Percentiles rank a stretch among this genome's conserved stretches.
These are phyloP conservation scores for Aristolochia contorta DNA, from an alignment of 164 flowering plant genomes.

Conservation along the genomic window DNA sequence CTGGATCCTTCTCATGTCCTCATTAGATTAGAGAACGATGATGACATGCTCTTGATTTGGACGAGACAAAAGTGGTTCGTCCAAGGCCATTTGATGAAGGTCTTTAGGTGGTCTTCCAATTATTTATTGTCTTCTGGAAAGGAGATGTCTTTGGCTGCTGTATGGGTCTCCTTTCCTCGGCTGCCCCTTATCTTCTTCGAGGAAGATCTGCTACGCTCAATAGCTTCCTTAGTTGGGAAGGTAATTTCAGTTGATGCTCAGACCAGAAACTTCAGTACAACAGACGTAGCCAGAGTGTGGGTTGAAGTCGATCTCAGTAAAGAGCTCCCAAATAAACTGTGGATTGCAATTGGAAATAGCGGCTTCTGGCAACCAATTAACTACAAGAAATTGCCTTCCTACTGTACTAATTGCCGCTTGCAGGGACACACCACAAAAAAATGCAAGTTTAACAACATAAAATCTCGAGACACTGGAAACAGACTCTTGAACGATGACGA, in stretches of 20 bases:
- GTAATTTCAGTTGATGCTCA: background rate
- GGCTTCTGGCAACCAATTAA: background rate
- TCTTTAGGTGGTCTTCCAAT: background rate
- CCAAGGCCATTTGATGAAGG: background rate
- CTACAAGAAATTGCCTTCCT: constrained; percentile 1
- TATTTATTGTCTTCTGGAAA: background rate
- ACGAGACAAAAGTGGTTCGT: background rate
- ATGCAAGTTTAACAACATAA: background rate
- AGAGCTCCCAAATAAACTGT: background rate
- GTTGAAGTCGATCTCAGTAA: constrained; percentile 2
- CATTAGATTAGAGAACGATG: constrained; percentile 1
- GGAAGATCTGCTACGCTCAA: background rate
- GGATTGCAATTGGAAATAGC: background rate
- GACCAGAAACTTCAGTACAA: background rate
- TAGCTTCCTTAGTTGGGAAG: constrained; percentile 1
- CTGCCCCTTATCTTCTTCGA: constrained; percentile 2
- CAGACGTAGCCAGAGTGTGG: background rate
- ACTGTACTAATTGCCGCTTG: background rate
- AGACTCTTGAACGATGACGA: no score
- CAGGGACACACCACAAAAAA: background rate
- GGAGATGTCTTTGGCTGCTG: background rate
- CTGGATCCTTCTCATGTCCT: background rate
- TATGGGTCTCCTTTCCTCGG: background rate
- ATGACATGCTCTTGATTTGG: background rate
- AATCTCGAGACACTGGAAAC: no score